These are phyloP conservation scores for Ceratocystis alfenasii DNA, from an alignment of 2,329 filamentous ascomycete genomes.

Conservation along the genomic window DNA sequence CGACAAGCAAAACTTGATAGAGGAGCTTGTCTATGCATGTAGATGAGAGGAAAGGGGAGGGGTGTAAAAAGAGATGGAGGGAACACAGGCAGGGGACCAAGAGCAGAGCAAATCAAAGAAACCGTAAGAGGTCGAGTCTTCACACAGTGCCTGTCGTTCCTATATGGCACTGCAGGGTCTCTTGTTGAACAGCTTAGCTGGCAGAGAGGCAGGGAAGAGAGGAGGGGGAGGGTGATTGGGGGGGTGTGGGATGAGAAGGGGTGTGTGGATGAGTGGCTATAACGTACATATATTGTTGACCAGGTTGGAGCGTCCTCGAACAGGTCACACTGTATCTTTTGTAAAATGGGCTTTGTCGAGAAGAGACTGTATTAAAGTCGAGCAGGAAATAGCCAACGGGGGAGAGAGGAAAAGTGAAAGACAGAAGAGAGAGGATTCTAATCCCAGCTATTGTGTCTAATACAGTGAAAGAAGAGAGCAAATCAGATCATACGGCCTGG, in stretches of 20 bases:
- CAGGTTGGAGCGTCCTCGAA: not conserved
- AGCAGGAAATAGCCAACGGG: not conserved
- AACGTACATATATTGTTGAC: not conserved
- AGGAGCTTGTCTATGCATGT: slow-evolving; percentile 1
- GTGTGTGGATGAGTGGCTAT: not conserved
- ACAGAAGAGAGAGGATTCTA: not conserved
- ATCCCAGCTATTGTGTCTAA: not conserved
- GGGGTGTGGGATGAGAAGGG: not conserved
- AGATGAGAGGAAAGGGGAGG: not conserved
- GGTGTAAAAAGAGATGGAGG: not conserved
- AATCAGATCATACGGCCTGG: not conserved
- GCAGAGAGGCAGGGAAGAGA: not conserved
- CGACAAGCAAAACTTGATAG: not conserved
- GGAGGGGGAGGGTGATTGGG: not conserved
- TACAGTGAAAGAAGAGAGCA: not conserved
- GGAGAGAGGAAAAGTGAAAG: not conserved
- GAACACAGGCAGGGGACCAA: not conserved
- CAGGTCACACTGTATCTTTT: not conserved
- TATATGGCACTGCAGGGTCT: not conserved
- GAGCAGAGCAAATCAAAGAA: not conserved
- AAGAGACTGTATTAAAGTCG: too few relatives aligned
- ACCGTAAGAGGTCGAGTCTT: not conserved
- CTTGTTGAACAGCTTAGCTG: not conserved
- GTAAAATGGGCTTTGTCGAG: too few relatives aligned
- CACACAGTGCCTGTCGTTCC: not conserved